phyloP scores from a whole-genome alignment of 768 basidiomycete species.

The Kwoniella heveanensis region DNA sequence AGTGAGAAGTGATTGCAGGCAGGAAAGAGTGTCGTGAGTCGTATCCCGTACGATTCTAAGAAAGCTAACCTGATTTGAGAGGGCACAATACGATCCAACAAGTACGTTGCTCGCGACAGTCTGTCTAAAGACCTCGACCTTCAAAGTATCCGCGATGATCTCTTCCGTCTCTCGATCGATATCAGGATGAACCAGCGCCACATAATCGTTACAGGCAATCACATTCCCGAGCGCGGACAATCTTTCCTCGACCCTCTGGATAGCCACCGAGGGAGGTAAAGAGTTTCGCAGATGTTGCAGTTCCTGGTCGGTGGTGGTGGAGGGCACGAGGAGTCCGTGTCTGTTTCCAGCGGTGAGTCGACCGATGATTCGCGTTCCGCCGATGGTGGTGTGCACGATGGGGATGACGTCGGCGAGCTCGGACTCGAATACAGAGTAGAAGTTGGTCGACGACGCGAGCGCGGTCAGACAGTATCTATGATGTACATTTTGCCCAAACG shows the following conservation, averaged over 20 bases:
- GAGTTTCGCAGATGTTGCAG: constrained; percentile 96
- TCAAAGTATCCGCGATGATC: constrained; percentile 98
- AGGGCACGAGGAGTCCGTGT: constrained; percentile 94
- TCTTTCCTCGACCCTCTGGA: constrained; percentile 96
- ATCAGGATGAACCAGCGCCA: constrained; percentile 97
- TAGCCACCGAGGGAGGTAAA: constrained; percentile 85
- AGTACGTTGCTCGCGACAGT: constrained; percentile 95
- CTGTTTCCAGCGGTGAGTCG: constrained; percentile 93
- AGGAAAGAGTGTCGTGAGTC: too few species aligned
- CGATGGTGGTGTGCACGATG: constrained; percentile 93
- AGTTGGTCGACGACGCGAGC: constrained; percentile 92
- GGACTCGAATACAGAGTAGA: constrained; percentile 95
- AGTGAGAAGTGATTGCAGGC: too few species aligned
- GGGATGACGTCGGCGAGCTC: constrained; percentile 91
- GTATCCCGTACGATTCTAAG: too few species aligned
- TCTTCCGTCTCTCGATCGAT: constrained; percentile 98
- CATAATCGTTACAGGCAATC: constrained; percentile 97
- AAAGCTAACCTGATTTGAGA: constrained; percentile 77
- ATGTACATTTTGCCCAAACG: neutral
- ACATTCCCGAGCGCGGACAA: constrained; percentile 97
- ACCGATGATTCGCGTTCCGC: constrained; percentile 89
- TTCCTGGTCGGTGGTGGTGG: constrained; percentile 95
- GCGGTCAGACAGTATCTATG: constrained; percentile 87
- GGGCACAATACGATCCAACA: constrained; percentile 91
- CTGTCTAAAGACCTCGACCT: constrained; percentile 98